phyloP scores from a whole-genome alignment of 2,329 filamentous ascomycete genomes.

The Alternaria viburni region DNA sequence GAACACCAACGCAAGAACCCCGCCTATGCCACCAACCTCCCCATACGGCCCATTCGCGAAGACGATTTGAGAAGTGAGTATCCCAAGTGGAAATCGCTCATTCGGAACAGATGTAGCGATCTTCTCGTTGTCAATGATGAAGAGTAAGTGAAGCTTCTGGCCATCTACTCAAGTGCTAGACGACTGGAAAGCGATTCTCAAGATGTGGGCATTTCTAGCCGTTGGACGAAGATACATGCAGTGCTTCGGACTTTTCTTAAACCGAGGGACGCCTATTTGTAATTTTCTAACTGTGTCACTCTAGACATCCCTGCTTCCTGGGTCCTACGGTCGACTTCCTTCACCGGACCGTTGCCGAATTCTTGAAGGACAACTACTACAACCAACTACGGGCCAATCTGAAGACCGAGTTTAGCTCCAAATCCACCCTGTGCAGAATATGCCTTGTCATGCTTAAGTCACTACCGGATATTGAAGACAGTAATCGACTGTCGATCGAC shows the following conservation, averaged over 20 bases:
- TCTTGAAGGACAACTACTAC: conserved; percentile 14
- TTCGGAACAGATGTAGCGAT: conserved; percentile 26
- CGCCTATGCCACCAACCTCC: background rate
- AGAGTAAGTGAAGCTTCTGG: background rate
- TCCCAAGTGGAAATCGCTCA: conserved; percentile 1
- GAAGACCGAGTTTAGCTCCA: conserved; percentile 3
- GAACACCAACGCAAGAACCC: conserved; percentile 5
- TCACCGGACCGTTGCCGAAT: conserved; percentile 24
- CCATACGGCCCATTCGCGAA: background rate
- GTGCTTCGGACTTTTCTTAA: background rate
- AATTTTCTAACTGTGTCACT: background rate
- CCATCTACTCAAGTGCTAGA: background rate
- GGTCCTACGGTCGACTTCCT: conserved; percentile 14
- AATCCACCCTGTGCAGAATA: conserved; percentile 5
- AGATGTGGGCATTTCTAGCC: rapidly evolving
- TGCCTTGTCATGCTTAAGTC: conserved; percentile 10
- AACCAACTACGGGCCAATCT: background rate
- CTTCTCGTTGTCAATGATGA: conserved; percentile 21
- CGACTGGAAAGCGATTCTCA: background rate
- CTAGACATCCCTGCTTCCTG: conserved; percentile 7
- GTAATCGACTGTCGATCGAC: background rate
- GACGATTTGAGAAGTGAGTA: background rate
- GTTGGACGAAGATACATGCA: background rate
- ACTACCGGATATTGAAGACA: background rate
- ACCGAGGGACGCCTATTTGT: background rate